Conservation (phyloP, 2,329 filamentous ascomycete species). For the Diaporthe humulicola region DNA sequence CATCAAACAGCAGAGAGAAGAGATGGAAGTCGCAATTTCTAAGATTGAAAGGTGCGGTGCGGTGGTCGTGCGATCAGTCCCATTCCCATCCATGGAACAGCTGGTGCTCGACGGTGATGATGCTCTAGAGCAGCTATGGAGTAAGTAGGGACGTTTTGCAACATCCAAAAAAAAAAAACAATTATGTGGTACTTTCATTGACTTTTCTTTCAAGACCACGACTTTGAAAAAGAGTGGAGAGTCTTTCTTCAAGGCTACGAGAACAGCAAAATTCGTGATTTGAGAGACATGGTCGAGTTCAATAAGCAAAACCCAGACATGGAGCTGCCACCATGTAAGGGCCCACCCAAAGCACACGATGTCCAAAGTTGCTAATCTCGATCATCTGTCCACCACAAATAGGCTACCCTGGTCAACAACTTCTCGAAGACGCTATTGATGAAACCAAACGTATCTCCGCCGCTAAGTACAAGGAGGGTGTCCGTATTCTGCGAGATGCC, state of each 20-base stretch:
- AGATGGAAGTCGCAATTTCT: neutral
- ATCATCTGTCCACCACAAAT: neutral
- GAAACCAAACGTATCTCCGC: neutral
- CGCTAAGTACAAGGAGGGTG: neutral
- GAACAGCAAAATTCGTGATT: neutral
- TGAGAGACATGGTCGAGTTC: neutral
- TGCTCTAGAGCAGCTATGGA: neutral
- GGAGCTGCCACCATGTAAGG: neutral
- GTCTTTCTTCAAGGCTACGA: neutral
- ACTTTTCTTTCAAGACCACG: too few relatives aligned
- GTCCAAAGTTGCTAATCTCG: neutral
- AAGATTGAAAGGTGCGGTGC: neutral
- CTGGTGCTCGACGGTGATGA: neutral
- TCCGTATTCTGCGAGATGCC: neutral
- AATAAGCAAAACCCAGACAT: neutral
- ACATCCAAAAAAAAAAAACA: too few relatives aligned
- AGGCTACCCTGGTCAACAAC: neutral
- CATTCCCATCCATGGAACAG: neutral
- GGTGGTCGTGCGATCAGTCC: neutral
- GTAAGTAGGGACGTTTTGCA: neutral
- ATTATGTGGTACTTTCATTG: too few relatives aligned
- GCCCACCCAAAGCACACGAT: neutral
- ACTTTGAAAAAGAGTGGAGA: neutral
- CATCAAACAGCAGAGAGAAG: neutral
- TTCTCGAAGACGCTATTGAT: neutral